Evolutionary conservation across 1,284 basidiomycete genomes (phyloP).

Genomic region (Rhodotorula mucilaginosa): DNA sequence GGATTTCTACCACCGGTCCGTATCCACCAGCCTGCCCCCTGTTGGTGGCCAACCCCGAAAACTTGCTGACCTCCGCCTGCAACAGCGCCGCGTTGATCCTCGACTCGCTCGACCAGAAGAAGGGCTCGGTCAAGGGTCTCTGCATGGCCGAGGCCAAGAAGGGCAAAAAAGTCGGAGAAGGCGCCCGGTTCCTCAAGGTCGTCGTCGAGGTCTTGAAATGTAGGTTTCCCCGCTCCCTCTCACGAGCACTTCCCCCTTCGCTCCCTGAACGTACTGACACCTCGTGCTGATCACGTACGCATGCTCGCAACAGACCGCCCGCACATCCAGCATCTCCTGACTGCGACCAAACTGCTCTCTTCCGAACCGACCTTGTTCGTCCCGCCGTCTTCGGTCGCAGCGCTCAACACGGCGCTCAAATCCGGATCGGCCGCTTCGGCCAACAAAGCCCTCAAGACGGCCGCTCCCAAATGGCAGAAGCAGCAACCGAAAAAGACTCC

Average conservation of each 20-base stretch:
- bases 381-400: conserved; percentile 28
- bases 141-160: conserved; percentile 61
- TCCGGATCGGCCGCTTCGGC: conserved; percentile 29
- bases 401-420: conserved; percentile 23
- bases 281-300: too few relatives aligned
- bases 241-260: background rate
- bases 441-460: conserved; percentile 22
- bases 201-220: conserved; percentile 91
- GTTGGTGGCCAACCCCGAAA: background rate
- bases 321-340: conserved; percentile 37
- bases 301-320: conserved; percentile 29
- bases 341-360: conserved; percentile 30
- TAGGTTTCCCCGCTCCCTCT: conserved; percentile 52
- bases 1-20: conserved; percentile 41
- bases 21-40: too few relatives aligned
- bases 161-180: conserved; percentile 63
- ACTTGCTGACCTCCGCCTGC: background rate
- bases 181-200: conserved; percentile 53
- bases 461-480: conserved; percentile 18
- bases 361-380: conserved; percentile 39
- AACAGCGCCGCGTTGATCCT: conserved; percentile 63
- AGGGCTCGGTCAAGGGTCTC: conserved; percentile 79
- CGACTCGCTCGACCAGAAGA: conserved; percentile 77
- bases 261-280: background rate
- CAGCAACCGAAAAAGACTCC: conserved; percentile 25